Base-by-base conservation (phyloP, 2,329 filamentous ascomycete species). In the Ilyonectria sp. region DNA sequence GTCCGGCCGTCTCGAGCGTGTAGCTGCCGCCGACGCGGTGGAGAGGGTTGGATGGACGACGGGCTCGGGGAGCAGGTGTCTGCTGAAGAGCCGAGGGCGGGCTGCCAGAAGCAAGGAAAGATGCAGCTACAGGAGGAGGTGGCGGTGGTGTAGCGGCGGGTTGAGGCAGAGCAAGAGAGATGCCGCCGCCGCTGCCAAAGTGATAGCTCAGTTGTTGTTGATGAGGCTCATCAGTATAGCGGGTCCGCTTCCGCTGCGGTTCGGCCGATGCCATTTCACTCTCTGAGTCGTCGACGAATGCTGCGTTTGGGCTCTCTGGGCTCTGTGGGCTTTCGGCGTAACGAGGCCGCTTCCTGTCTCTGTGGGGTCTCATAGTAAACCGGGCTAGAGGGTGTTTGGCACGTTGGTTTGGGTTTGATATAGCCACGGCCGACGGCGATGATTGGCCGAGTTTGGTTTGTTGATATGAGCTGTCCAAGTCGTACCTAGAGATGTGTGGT, bases 1-100 rank as follows among this genome's bases (percentile, higher is more conserved):
- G 64, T 10, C 72, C 63, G 17, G 74, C 67, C 4, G 46, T 21
- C 10, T 67, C 61, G n/a, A 69, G 37, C 7, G 54, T 3, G 35
- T 37, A n/a, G 1, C 40, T 43, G 6, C 61, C 58, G 10, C 43
- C 53, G 1, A 69, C 19, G n/a, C 50, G 47, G 15, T 47, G 15
- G 47, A 44, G 33, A 17, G 21, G 19, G 37, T 37, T 44, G 35
- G 35, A 17, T 49, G 19, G 13, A 29, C 43, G 33, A 35, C 40
- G n/a, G 23, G 40, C 11, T 17, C 9, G 5, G 8, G 23, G 7
- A 35, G 21, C 11, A 26, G 53, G 5, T 11, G 57, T 7, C 31
- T 35, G 29, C 11, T 11, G 7, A 11, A 19, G n/a, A 53, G 10
- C n/a, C 19, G 50, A 35, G 11, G 31, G 19, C 4, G 50, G 29